Percentiles rank a stretch among this genome's conserved stretches.
These are phyloP conservation scores for Leucocoprinus leucothites DNA, from an alignment of 768 basidiomycete genomes.

Conservation along the genomic window DNA sequence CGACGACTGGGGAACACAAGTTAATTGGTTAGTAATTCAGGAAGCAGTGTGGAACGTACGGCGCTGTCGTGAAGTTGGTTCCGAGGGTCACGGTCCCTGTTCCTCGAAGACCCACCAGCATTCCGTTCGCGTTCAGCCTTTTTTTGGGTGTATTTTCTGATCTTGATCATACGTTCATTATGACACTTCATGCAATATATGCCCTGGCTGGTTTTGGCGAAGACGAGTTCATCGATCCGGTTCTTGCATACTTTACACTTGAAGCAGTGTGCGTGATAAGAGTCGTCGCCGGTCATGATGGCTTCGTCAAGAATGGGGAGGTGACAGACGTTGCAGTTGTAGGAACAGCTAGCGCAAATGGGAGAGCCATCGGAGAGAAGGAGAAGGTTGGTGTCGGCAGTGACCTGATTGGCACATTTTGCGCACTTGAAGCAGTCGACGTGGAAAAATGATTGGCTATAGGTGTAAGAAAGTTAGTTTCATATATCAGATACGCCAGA, in stretches of 20 bases:
- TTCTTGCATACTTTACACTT: conserved; percentile 94
- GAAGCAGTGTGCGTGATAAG: conserved; percentile 98
- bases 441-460: conserved; percentile 90
- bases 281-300: conserved; percentile 99
- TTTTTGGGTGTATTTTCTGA: conserved; percentile 87
- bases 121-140: conserved; percentile 65
- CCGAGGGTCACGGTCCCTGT: conserved; percentile 37
- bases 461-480: conserved; percentile 11
- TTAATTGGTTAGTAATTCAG: not conserved
- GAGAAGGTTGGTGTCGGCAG: conserved; percentile 95
- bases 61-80: conserved; percentile 35
- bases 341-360: conserved; percentile 90
- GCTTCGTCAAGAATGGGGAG: conserved; percentile 97
- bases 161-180: conserved; percentile 94
- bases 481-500: not conserved
- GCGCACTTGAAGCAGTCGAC: conserved; percentile 96
- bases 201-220: conserved; percentile 96
- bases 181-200: conserved; percentile 99
- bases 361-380: conserved; percentile 97
- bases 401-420: conserved; percentile 90
- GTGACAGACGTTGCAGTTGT: conserved; percentile 93
- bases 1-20: conserved; percentile 6
- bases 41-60: conserved; percentile 31
- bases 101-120: conserved; percentile 38
- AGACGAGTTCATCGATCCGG: conserved; percentile 96